A percentile compares a stretch with the other conserved stretches of the same genome.
Evolutionary conservation across 1,139 yeast species (phyloP).

Genomic region (Pichia sp.): DNA sequence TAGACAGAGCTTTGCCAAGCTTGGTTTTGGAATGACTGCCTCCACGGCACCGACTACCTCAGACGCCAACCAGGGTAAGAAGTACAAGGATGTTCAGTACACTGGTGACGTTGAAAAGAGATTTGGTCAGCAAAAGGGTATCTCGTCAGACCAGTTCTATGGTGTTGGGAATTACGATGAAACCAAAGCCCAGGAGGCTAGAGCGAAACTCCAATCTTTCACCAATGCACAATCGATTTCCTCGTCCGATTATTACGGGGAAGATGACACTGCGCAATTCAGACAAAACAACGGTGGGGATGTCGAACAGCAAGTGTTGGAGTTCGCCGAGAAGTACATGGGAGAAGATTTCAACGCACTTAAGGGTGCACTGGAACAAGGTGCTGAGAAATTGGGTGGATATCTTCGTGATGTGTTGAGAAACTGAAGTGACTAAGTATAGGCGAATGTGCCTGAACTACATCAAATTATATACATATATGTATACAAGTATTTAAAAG

Average conservation of each 20-base stretch:
- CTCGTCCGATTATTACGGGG: constrained; percentile 89
- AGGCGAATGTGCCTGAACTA: background rate
- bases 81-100: constrained; percentile 41
- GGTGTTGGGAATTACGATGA: constrained; percentile 87
- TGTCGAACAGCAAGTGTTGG: constrained; percentile 50
- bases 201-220: constrained; percentile 69
- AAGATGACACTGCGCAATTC: constrained; percentile 44
- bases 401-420: constrained; percentile 76
- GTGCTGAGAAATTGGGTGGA: constrained; percentile 83
- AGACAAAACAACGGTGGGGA: constrained; percentile 32
- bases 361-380: constrained; percentile 91
- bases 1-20: constrained; percentile 68
- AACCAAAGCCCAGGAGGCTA: constrained; percentile 73
- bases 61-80: constrained; percentile 32
- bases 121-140: constrained; percentile 87
- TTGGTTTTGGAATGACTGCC: constrained; percentile 79
- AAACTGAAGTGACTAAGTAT: constrained; percentile 12
- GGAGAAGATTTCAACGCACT: constrained; percentile 84
- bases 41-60: constrained; percentile 34
- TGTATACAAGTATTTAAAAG: background rate
- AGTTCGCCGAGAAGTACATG: constrained; percentile 68
- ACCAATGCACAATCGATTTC: constrained; percentile 88
- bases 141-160: constrained; percentile 90
- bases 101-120: constrained; percentile 72
- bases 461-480: background rate